phyloP scores from a whole-genome alignment of 2,329 filamentous ascomycete species.

The Colletotrichum lentis region DNA sequence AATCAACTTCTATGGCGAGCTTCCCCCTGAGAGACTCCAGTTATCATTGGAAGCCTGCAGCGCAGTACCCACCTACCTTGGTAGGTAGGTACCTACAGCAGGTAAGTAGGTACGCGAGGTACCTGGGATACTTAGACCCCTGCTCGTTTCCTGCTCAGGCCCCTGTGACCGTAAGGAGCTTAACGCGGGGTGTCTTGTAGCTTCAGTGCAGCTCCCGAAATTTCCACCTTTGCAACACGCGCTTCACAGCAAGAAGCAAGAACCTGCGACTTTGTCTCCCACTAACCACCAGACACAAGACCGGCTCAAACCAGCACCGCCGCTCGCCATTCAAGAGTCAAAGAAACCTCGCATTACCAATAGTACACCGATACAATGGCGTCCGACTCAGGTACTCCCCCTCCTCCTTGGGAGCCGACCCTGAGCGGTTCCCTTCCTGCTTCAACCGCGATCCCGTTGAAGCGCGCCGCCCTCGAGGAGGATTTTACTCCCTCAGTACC shows the following conservation, averaged over 20 bases:
- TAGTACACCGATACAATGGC: conserved; percentile 42
- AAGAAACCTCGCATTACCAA: background rate
- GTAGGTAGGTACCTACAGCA: no score
- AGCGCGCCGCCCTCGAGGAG: conserved; percentile 69
- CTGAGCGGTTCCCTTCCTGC: conserved; percentile 47
- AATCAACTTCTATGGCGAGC: background rate
- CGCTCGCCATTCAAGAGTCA: conserved; percentile 23
- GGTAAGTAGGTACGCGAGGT: no score
- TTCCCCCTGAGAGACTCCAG: background rate
- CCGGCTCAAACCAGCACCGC: background rate
- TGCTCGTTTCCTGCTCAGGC: conserved; percentile 12
- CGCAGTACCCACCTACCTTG: background rate
- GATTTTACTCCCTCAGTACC: conserved; percentile 75
- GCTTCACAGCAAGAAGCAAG: conserved; percentile 18
- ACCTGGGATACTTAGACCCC: conserved; percentile 16
- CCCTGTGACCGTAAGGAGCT: conserved; percentile 27
- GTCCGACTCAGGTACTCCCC: conserved; percentile 50
- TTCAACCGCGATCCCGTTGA: conserved; percentile 67
- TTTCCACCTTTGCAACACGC: conserved; percentile 24
- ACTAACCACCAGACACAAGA: background rate
- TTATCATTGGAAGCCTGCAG: conserved; percentile 9
- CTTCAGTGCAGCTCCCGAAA: conserved; percentile 25
- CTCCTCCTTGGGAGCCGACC: conserved; percentile 54
- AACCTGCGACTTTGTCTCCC: conserved; percentile 2
- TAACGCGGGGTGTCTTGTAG: conserved; percentile 30